Conservation (phyloP, 1,284 basidiomycete genomes). For the Laetiporus sulphureus region DNA sequence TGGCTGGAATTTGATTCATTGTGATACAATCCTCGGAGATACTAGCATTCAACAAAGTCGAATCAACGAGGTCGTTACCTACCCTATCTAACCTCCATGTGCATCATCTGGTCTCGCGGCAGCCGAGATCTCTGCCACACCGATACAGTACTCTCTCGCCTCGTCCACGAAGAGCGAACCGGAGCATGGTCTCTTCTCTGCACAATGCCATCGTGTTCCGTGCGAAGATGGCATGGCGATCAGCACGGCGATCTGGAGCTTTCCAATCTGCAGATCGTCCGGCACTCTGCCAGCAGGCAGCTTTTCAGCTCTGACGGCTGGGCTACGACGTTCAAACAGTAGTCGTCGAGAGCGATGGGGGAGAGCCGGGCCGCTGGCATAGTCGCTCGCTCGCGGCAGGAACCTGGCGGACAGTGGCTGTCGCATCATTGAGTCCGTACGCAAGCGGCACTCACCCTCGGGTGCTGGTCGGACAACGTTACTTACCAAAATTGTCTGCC, state of each 20-base stretch:
- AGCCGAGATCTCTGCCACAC: constrained; percentile 1
- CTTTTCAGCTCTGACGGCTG: neutral
- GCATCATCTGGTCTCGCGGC: neutral
- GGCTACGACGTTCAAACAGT: neutral
- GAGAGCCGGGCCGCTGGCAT: neutral
- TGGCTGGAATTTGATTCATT: no score
- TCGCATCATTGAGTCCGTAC: neutral
- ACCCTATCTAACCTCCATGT: no score
- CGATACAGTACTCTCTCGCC: constrained; percentile 4
- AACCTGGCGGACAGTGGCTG: neutral
- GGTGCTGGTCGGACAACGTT: neutral
- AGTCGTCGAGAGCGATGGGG: neutral
- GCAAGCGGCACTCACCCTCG: neutral
- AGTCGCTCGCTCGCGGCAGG: no score
- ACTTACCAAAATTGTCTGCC: neutral
- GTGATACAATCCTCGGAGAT: no score
- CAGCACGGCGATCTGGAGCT: constrained; percentile 6
- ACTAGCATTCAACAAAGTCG: no score
- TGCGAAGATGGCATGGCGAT: constrained; percentile 6
- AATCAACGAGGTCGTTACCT: no score
- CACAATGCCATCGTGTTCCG: neutral
- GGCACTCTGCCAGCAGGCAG: neutral
- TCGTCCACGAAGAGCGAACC: neutral
- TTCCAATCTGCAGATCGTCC: neutral
- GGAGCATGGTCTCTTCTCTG: neutral